Evolutionary conservation across 2,329 filamentous ascomycete species (phyloP).

Genomic region (Cordyceps sp.): DNA sequence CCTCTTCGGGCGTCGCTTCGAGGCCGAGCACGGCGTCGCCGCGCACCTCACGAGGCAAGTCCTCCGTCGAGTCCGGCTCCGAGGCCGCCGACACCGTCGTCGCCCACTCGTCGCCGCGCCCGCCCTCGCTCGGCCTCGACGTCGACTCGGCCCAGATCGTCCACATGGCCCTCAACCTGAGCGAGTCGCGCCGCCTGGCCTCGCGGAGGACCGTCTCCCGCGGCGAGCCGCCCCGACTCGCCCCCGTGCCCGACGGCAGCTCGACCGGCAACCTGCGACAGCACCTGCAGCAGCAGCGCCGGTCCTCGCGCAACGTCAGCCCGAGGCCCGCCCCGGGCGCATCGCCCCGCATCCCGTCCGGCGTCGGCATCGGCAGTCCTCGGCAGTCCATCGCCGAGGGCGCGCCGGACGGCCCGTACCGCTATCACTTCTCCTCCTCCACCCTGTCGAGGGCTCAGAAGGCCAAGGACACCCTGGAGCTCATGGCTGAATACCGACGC

Average conservation of each 20-base stretch:
- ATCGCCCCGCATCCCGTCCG: conserved; percentile 23
- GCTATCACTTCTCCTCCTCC: conserved; percentile 57
- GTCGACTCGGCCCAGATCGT: conserved; percentile 81
- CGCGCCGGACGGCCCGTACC: conserved; percentile 26
- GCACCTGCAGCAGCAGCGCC: conserved; percentile 56
- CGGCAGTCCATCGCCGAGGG: conserved; percentile 30
- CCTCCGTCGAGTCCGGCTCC: background rate
- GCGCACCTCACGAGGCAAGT: background rate
- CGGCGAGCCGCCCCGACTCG: conserved; percentile 31
- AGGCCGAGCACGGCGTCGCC: background rate
- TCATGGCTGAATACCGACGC: conserved; percentile 69
- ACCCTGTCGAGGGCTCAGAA: conserved; percentile 72
- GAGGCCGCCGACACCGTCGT: background rate
- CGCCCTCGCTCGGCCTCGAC: conserved; percentile 28
- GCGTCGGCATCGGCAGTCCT: conserved; percentile 23
- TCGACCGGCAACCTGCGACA: conserved; percentile 44
- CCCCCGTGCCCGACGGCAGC: conserved; percentile 33
- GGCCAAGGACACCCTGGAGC: conserved; percentile 70
- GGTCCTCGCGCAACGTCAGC: conserved; percentile 42
- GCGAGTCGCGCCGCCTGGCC: conserved; percentile 57
- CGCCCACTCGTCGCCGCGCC: too few species aligned
- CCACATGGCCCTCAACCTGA: conserved; percentile 77
- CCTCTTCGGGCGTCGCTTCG: background rate
- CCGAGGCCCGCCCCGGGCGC: conserved; percentile 31
- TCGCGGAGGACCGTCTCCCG: conserved; percentile 38